Evolutionary conservation across 768 basidiomycete species (phyloP).

Genomic region (Amylocystis lapponica): DNA sequence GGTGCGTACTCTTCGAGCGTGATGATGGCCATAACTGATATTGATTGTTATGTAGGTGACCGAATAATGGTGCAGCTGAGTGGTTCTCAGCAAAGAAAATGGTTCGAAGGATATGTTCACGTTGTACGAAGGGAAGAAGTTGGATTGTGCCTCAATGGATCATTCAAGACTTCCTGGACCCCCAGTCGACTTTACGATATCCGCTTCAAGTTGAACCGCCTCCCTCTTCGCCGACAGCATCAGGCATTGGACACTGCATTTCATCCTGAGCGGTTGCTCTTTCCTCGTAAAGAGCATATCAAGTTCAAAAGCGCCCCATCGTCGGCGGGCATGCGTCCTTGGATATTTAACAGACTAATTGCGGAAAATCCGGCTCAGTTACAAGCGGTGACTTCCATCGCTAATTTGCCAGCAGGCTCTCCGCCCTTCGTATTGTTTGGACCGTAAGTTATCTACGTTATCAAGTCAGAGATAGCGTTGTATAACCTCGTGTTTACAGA

Average conservation of each 20-base stretch:
- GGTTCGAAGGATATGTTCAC: constrained; percentile 59
- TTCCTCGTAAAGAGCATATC: constrained; percentile 36
- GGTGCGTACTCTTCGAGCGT: neutral
- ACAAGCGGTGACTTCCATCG: constrained; percentile 43
- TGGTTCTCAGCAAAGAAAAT: constrained; percentile 35
- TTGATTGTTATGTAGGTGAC: constrained; percentile 41
- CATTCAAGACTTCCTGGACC: constrained; percentile 38
- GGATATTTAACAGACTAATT: constrained; percentile 38
- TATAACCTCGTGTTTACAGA: constrained; percentile 11
- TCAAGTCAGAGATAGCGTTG: too few relatives aligned
- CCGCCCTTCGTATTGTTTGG: constrained; percentile 58
- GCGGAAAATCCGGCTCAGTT: constrained; percentile 41
- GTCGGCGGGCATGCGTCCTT: constrained; percentile 10
- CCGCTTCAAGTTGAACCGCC: constrained; percentile 49
- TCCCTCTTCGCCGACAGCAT: constrained; percentile 53
- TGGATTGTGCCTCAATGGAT: constrained; percentile 38
- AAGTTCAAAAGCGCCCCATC: constrained; percentile 8
- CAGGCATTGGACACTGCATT: constrained; percentile 46
- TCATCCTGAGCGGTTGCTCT: constrained; percentile 42
- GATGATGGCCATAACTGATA: neutral
- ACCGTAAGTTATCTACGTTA: constrained; percentile 37
- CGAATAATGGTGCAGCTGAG: constrained; percentile 33
- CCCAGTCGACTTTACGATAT: constrained; percentile 39
- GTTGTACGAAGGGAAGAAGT: constrained; percentile 44
- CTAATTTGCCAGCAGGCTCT: constrained; percentile 37